Evolutionary conservation across 495 filamentous ascomycete species (phyloP), one percentile per base, ranked within the genome.

Genomic region (Penicillium malachiteum): DNA sequence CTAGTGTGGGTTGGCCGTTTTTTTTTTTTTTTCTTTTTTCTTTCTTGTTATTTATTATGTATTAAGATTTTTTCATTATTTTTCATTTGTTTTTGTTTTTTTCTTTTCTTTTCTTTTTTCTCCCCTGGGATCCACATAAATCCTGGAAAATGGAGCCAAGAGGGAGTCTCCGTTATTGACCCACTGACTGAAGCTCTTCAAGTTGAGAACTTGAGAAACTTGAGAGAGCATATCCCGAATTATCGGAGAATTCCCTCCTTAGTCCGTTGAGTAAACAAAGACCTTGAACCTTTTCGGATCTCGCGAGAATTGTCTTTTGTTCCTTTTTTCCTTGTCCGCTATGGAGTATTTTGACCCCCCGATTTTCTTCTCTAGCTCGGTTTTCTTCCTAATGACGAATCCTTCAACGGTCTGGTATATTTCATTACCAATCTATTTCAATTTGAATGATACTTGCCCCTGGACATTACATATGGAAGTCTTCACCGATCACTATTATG

Each of bases 101-200:
- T 9, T 45, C 13, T 31, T 1, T 46, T 46, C 14, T 26, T 58
- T 4, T 26, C 4, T 26, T 26, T 26, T 26, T 26, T 4, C 21
- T 26, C 21, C 21, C 21, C 21, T 26, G 21, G 21, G 48, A 55
- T 51, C 57, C 50, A 64, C 54, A 35, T 52, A 34, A 54, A 46
- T 63, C 57, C 51, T 59, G 37, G 40, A 44, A 57, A 54, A 55
- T 56, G 55, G 55, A 54, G 37, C 59, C 57, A 57, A 50, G 31
- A 55, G 48, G 40, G 37, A 38, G 42, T 26, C 55, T 55, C 52
- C 48, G 44, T 49, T 32, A 37, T 44, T 31, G 58, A 59, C 57
- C 63, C 60, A 66, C 59, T 18, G 30, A 5, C 34, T 55, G 34
- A 48, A 56, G 46, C 37, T 52, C 21, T 26, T 26, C 21, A 26